Conservation (phyloP, 2,329 filamentous ascomycete genomes). For the Mariannaea sp. region DNA sequence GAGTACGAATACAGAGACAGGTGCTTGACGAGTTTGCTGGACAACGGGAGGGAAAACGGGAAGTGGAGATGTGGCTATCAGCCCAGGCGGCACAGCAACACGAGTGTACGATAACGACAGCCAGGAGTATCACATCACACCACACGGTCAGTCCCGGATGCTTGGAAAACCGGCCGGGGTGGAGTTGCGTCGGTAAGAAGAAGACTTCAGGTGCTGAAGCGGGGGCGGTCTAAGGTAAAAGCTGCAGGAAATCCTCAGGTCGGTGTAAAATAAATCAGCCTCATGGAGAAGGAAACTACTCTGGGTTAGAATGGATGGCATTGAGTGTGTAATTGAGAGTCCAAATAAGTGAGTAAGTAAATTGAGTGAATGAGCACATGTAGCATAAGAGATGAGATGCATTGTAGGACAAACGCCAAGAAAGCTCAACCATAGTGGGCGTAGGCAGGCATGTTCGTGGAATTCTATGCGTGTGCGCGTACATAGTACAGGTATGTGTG, state of each 20-base stretch:
- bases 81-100: not conserved
- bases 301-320: too few relatives aligned
- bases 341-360: too few relatives aligned
- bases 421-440: not conserved
- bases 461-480: not conserved
- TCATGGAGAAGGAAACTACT: too few relatives aligned
- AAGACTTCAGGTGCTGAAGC: conserved; percentile 1
- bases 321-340: conserved; percentile 10
- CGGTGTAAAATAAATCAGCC: too few relatives aligned
- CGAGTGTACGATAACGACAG: too few relatives aligned
- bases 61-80: conserved; percentile 31
- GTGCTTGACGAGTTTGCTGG: conserved; percentile 1
- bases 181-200: not conserved
- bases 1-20: not conserved
- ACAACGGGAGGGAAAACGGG: conserved; percentile 27
- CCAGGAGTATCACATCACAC: conserved; percentile 27
- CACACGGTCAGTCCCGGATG: conserved; percentile 26
- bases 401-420: not conserved
- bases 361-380: too few relatives aligned
- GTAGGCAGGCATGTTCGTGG: not conserved
- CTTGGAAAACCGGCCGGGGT: conserved; percentile 18
- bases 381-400: too few relatives aligned
- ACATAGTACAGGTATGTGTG: not conserved
- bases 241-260: not conserved
- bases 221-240: conserved; percentile 1